Base-by-base conservation (phyloP, 768 basidiomycete species). In the Podaxis pistillaris region DNA sequence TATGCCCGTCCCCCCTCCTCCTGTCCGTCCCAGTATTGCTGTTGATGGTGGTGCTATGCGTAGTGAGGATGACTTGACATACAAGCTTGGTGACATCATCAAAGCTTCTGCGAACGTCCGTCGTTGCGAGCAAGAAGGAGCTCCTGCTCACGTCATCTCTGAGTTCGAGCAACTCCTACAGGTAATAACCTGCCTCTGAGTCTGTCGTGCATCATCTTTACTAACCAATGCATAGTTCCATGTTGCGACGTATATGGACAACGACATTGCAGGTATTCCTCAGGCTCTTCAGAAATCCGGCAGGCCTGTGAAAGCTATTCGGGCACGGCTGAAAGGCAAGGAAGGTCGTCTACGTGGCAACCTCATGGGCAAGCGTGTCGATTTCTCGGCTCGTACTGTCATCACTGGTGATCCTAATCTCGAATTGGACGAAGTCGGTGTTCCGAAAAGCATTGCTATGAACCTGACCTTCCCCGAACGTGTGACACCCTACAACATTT, bases 231-330 rank as follows among this genome's bases (percentile, higher is more conserved):
- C 63, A 12, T 67, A 97, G 94, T 99, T 96, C 73, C 97, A 99
- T 71, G 95, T 98, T 64, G 97, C 97, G 2, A 98, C 97, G 0
- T 99, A 98, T 73, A 99, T 99, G 96, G 97, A 99, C 72, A 99
- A 99, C 71, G 96, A 98, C 71, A 96, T 98, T 62, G 95, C 97
- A 37, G 97, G 97, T 50, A 93, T 98, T 38, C 97, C 97, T 1
- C 96, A 98, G 71, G 95, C 97, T 1, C 78, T 96, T 67, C 97
- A 98, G 71, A 98, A 98, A 75, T 96, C 94, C 46, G 97, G 97
- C 33, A 86, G 97, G 63, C 96, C 97, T 28, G 91, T 99, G 63
- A 99, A 99, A 75, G 96, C 97, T 38, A 98, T 99, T 69, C 94
- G 97, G 62, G 95, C 96, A 4, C 90, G 97, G 49, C 83, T 99